Evolutionary conservation across 2,329 filamentous ascomycete species (phyloP), one percentile per base, ranked within the genome.

Genomic region (Rutstroemia sp.): DNA sequence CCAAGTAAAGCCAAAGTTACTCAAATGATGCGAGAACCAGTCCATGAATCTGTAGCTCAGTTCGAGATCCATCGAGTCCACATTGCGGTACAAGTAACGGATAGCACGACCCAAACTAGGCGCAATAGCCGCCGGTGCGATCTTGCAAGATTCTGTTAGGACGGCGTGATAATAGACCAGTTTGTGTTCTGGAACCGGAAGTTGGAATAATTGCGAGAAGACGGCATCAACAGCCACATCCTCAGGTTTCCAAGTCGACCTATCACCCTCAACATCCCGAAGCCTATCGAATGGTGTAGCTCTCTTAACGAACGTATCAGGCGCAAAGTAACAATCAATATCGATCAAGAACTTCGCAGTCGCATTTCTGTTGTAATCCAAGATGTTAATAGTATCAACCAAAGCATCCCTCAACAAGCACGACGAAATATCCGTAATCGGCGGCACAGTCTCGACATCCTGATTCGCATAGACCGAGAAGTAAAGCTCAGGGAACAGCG

Each of bases 1-100:
- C 94, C 94, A 99, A 9, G 94, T 94, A 71, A 97, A 99, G 53
- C 95, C 94, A 70, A 99, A 99, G 75, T 99, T 99, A 74, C 92
- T 96, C 63, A 99, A 75, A 75, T 99, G 94, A 71, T 99, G 94
- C 18, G 92, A 83, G 69, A 99, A 99, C 94, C 94, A 99, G 71
- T 97, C 92, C 69, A 96, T 78, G 73, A 97, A 97, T 25, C 94
- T 83, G 67, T 92, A 87, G 56, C 78, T 81, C 45, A 99, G 76
- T 72, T 97, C 92, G 49, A 96, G 77, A 68, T 99, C 94, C 77
- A 97, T 85, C 2, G 80, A 81, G 58, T 90, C 85, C 9, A 89
- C 77, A 69, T 87, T 91, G 61, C 88, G 83, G 75, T 96, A 99
- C 60, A 96, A 77, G 67, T 87, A 95, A 54, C 94, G 83, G 65